A percentile compares a stretch with the other conserved stretches of the same genome.
Conservation (phyloP, 306 rosid genomes). For the Medicago arabica region DNA sequence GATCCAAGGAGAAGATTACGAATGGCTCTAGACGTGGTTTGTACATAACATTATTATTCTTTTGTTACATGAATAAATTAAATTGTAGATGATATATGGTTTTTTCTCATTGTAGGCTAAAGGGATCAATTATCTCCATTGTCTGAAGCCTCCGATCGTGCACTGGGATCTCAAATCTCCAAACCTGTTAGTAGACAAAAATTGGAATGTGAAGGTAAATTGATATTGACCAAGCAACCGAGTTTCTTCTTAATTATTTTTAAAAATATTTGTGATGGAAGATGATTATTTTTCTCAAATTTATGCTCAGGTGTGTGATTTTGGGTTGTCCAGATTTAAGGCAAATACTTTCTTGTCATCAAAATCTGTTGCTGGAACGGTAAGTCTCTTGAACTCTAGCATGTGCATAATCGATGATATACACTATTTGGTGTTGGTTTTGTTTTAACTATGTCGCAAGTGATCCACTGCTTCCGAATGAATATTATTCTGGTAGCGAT, state of each 20-base stretch:
- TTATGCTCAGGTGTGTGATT: conserved; percentile 78
- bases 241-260: conserved; percentile 19
- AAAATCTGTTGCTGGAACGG: conserved; percentile 96
- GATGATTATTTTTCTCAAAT: conserved; percentile 24
- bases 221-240: conserved; percentile 14
- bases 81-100: conserved; percentile 19
- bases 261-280: not conserved
- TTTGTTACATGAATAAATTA: conserved; percentile 5
- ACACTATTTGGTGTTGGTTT: conserved; percentile 21
- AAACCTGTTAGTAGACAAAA: conserved; percentile 86
- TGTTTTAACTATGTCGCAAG: not conserved
- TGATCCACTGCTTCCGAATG: no score
- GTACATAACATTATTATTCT: conserved; percentile 41
- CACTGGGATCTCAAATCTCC: conserved; percentile 99
- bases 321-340: conserved; percentile 95
- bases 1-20: conserved; percentile 87
- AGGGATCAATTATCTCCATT: conserved; percentile 94
- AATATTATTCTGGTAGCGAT: not conserved
- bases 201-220: conserved; percentile 91
- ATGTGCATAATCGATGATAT: conserved; percentile 16
- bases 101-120: conserved; percentile 70
- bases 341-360: conserved; percentile 91
- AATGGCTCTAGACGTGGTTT: conserved; percentile 90
- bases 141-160: conserved; percentile 85
- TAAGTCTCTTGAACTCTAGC: conserved; percentile 47